These are phyloP conservation scores for Ophiostoma sp. DNA, from an alignment of 2,329 filamentous ascomycete species.

Conservation along the genomic window DNA sequence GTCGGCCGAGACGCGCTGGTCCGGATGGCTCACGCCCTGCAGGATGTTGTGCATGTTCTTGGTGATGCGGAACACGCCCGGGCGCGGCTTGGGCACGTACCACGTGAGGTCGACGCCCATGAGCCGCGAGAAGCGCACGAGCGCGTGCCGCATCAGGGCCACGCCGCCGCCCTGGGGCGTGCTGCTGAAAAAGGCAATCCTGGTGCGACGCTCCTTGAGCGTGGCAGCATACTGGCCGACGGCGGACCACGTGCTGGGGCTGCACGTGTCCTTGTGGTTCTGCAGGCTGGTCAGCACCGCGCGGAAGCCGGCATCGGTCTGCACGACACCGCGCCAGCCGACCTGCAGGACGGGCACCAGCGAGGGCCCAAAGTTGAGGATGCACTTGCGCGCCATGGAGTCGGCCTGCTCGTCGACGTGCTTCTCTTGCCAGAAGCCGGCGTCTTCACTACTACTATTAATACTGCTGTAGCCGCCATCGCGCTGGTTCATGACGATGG, in stretches of 20 bases:
- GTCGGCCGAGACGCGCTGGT: conserved; percentile 58
- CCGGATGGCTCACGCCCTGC: conserved; percentile 65
- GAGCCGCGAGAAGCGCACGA: conserved; percentile 64
- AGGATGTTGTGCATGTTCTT: conserved; percentile 88
- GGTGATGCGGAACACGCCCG: conserved; percentile 74
- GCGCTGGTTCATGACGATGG: conserved; percentile 56
- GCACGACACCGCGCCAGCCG: conserved; percentile 61
- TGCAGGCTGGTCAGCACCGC: conserved; percentile 54
- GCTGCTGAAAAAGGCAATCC: conserved; percentile 72
- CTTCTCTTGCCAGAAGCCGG: conserved; percentile 48
- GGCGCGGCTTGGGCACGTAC: conserved; percentile 76
- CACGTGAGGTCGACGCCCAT: conserved; percentile 66
- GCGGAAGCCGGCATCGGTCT: conserved; percentile 63
- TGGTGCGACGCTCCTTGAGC: conserved; percentile 58
- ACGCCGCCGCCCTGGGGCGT: conserved; percentile 81
- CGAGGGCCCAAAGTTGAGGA: conserved; percentile 70
- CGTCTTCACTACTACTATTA: conserved; percentile 33
- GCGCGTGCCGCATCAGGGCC: conserved; percentile 72
- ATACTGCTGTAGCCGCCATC: conserved; percentile 31
- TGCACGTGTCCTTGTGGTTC: conserved; percentile 58
- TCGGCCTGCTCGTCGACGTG: conserved; percentile 77
- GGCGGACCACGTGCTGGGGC: conserved; percentile 58
- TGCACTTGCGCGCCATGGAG: conserved; percentile 72
- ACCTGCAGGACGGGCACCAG: conserved; percentile 64
- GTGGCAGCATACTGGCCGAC: conserved; percentile 58